Evolutionary conservation across 75 land plant genomes (phyloP), one percentile per base, ranked within the genome.

Genomic region (Gnetum montanum): DNA sequence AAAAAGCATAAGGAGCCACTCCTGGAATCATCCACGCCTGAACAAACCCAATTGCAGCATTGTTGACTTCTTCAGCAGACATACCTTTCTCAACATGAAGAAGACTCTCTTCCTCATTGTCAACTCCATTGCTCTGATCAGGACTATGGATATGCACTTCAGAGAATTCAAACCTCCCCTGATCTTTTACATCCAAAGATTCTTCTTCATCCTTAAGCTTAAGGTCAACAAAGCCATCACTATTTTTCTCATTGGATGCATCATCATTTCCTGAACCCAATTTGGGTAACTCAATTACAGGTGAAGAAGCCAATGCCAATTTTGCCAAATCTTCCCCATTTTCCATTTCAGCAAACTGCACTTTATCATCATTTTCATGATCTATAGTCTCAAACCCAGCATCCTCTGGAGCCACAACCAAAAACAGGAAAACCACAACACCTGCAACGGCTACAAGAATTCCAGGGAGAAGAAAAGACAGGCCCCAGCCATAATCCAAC

Each of bases 21-120:
- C 98, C 98, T 3, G 98, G 98, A 18, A 94, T 94, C 61, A 54
- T 75, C 96, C 90, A 94, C 29, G 96, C 98, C 62, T 77, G 75
- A 18, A 90, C 8, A 48, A 94, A 94, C 1, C 96, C 88, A 8
- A 94, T 76, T 1, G 98, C 80, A 46, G 8, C n/a, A 53, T 23
- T 53, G 12, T 20, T 25, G 11, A 23, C 34, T 3, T 34, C 31
- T 10, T 33, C 34, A 20, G 22, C 11, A 31, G 22, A 19, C 4
- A 23, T 26, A 30, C 6, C 34, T 15, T 24, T 33, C 3, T 3
- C 18, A 29, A 5, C 18, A 24, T 20, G 36, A 34, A 53, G 36
- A 34, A 53, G 55, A 20, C 50, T 62, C 19, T 66, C 62, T 27
- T 75, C 60, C 27, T 57, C 59, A 12, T 4, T 58, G 47, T 63